Conservation (phyloP, 345 rosid species). For the Xanthoceras sorbifolium region DNA sequence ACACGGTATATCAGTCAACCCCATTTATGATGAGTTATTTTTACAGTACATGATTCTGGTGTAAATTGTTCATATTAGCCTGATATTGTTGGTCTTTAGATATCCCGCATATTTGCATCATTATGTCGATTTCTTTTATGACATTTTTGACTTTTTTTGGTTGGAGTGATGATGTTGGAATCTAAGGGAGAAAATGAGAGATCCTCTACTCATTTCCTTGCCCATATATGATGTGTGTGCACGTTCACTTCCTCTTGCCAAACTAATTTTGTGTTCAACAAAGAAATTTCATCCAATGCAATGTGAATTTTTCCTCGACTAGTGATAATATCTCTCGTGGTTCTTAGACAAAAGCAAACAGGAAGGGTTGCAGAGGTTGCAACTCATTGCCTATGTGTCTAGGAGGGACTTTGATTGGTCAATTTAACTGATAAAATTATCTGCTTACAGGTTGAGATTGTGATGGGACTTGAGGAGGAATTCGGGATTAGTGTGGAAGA, state of each 20-base stretch:
- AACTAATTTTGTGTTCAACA: neutral
- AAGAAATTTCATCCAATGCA: neutral
- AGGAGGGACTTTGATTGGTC: neutral
- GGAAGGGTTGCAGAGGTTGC: neutral
- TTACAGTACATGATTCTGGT: constrained; percentile 22
- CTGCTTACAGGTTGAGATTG: constrained; percentile 63
- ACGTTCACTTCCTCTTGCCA: neutral
- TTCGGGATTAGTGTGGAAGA: constrained; percentile 74
- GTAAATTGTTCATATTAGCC: neutral
- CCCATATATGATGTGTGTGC: neutral
- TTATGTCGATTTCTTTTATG: neutral
- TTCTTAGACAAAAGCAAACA: neutral
- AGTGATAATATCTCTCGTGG: neutral
- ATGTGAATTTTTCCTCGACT: neutral
- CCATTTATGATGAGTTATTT: too few species aligned
- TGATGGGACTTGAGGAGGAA: constrained; percentile 75
- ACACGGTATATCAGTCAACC: too few species aligned
- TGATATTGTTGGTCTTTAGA: neutral
- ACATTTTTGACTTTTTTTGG: too few species aligned
- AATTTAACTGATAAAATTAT: neutral
- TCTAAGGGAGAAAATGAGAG: neutral
- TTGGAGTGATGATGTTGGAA: neutral
- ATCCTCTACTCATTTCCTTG: neutral
- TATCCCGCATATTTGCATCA: neutral
- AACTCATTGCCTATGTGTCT: too few species aligned